Evolutionary conservation across 306 rosid species (phyloP).

Genomic region (Prunus fruticosa): DNA sequence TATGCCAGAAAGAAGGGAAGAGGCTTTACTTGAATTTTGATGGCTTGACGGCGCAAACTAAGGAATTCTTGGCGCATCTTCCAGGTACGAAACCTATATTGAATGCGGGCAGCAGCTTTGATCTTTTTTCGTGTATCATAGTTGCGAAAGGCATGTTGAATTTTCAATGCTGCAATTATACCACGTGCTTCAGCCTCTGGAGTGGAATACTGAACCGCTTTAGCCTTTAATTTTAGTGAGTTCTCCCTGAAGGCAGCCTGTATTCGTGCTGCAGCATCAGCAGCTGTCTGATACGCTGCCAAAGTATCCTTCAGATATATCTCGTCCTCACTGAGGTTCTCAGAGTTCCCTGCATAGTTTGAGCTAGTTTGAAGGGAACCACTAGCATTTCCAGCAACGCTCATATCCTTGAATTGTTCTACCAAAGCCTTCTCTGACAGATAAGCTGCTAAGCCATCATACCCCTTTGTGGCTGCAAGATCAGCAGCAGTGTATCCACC

Average conservation of each 20-base stretch:
- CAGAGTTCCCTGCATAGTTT: slow-evolving; percentile 35
- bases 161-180: slow-evolving; percentile 91
- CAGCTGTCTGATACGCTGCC: slow-evolving; percentile 82
- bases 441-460: slow-evolving; percentile 81
- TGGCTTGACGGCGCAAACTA: slow-evolving; percentile 65
- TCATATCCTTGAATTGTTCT: slow-evolving; percentile 78
- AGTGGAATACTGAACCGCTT: slow-evolving; percentile 40
- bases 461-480: slow-evolving; percentile 67
- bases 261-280: slow-evolving; percentile 95
- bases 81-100: slow-evolving; percentile 81
- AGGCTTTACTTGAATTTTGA: slow-evolving; percentile 76
- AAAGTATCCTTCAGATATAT: slow-evolving; percentile 62
- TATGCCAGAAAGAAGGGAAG: slow-evolving; percentile 21
- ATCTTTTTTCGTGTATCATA: slow-evolving; percentile 53
- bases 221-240: slow-evolving; percentile 53
- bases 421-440: slow-evolving; percentile 91
- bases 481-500: slow-evolving; percentile 79
- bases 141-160: slow-evolving; percentile 88
- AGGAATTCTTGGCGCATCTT: slow-evolving; percentile 78
- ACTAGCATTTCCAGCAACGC: slow-evolving; percentile 78
- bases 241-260: slow-evolving; percentile 82
- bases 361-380: slow-evolving; percentile 63
- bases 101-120: slow-evolving; percentile 86
- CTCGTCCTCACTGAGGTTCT: slow-evolving; percentile 73
- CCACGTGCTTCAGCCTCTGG: slow-evolving; percentile 81